Evolutionary conservation across 345 rosid species (phyloP), one percentile per base, ranked within the genome.

Genomic region (Pelargonium nanum): DNA sequence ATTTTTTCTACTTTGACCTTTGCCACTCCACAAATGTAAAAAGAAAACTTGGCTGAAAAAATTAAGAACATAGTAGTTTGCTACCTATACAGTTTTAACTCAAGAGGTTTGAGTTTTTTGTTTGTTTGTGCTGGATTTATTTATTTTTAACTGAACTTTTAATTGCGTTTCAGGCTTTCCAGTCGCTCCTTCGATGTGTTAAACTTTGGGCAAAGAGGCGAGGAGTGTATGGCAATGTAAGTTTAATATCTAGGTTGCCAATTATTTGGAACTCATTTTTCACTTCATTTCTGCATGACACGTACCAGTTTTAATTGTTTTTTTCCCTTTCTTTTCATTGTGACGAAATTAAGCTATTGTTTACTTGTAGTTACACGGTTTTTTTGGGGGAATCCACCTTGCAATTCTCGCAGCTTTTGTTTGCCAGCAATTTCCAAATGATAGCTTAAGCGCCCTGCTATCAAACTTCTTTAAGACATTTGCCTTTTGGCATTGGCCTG

Each of bases 401-500:
- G 88, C 85, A 30, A 53, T 79, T 70, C 86, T 81, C 58, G 75
- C 75, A 20, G 82, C 83, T 30, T 74, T 68, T 69, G 74, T 81
- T 22, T 85, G 86, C 65, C 76, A 79, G 70, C 61, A 59, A 62
- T 24, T 74, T 56, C 78, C 81, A 5, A 56, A 71, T 32, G 83
- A 79, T 65, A 65, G 79, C 66, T 24, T 81, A 53, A 75, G 69
- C 55, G 62, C 73, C 55, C 68, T 77, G 22, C 13, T 81, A 24
- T 58, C 78, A 15, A 69, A 48, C 34, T 85, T 85, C 74, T 85
- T 79, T 56, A 67, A 61, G 62, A 81, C 73, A 30, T 79, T 70
- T 73, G 81, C 85, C 44, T 64, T 66, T 24, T 85, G 84, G 85
- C 75, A 70, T 25, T 83, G 86, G 88, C 83, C 86, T 45, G 67